Conservation (phyloP, 2,329 filamentous ascomycete species). For the Hypoxylon sp. region DNA sequence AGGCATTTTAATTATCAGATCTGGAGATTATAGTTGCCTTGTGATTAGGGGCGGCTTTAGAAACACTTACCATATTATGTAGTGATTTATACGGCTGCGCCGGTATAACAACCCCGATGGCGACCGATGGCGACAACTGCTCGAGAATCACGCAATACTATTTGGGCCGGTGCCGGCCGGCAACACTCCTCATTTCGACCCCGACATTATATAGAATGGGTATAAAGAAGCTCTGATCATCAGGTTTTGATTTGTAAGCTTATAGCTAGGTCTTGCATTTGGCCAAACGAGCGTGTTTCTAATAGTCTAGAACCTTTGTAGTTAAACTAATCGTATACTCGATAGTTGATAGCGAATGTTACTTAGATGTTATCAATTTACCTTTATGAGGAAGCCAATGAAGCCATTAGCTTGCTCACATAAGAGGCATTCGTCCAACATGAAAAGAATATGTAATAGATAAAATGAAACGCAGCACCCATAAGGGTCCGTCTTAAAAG, state of each 20-base stretch:
- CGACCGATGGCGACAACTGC: constrained; percentile 45
- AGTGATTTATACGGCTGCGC: constrained; percentile 32
- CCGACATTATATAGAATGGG: constrained; percentile 14
- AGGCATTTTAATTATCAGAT: constrained; percentile 56
- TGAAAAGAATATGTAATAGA: neutral
- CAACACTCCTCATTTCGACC: constrained; percentile 34
- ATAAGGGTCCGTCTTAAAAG: neutral
- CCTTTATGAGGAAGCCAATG: neutral
- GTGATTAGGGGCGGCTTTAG: constrained; percentile 2
- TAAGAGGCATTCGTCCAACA: neutral
- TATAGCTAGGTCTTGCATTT: constrained; percentile 11
- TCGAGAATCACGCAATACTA: constrained; percentile 45
- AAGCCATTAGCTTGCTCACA: neutral
- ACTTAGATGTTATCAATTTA: neutral
- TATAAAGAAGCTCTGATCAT: constrained; percentile 7
- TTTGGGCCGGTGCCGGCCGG: constrained; percentile 42
- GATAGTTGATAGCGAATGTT: neutral
- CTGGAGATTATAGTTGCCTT: constrained; percentile 18
- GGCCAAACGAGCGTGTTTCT: constrained; percentile 9
- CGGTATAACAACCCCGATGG: constrained; percentile 31
- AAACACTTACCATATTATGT: neutral
- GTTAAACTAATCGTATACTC: neutral
- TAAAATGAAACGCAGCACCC: neutral
- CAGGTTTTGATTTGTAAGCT: constrained; percentile 40
- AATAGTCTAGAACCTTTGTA: neutral